Percentiles rank a stretch among this genome's conserved stretches.
Conservation (phyloP, 148 eudicot species). For the Amaranthus hypochondriacus region DNA sequence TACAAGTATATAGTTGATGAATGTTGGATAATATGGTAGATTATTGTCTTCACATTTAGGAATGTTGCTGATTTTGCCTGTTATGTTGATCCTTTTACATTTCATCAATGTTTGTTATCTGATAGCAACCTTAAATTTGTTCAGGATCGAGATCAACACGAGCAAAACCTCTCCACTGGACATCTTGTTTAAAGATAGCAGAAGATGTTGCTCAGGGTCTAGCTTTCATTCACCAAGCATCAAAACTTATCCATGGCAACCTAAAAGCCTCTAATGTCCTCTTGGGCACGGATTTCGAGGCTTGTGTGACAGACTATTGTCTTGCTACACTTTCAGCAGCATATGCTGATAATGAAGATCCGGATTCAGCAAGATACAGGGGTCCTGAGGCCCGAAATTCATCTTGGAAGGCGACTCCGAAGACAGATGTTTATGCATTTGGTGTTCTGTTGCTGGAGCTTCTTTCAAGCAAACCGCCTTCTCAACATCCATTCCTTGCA, state of each 20-base stretch:
- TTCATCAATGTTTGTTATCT: not conserved
- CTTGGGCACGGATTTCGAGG: constrained; percentile 84
- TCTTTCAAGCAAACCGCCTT: constrained; percentile 72
- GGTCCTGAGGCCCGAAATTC: constrained; percentile 75
- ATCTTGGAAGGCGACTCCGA: constrained; percentile 40
- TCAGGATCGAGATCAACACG: constrained; percentile 80
- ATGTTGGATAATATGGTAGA: too few relatives aligned
- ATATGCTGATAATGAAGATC: constrained; percentile 42
- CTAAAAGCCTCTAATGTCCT: constrained; percentile 80
- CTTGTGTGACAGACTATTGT: constrained; percentile 78
- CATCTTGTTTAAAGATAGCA: constrained; percentile 88
- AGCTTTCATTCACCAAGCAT: constrained; percentile 84
- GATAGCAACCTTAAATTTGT: not conserved
- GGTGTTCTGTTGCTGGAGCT: constrained; percentile 82
- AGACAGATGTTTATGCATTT: constrained; percentile 74
- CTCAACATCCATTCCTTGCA: constrained; percentile 77
- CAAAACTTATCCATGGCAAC: constrained; percentile 69
- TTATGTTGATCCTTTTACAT: not conserved
- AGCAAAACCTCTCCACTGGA: constrained; percentile 94
- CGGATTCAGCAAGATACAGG: constrained; percentile 56
- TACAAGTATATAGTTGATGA: too few relatives aligned
- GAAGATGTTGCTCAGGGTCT: constrained; percentile 91
- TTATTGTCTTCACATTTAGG: not conserved
- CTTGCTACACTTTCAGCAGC: constrained; percentile 39
- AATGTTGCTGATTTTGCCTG: not conserved